phyloP scores from a whole-genome alignment of 345 rosid species.

The Citrus reticulata region DNA sequence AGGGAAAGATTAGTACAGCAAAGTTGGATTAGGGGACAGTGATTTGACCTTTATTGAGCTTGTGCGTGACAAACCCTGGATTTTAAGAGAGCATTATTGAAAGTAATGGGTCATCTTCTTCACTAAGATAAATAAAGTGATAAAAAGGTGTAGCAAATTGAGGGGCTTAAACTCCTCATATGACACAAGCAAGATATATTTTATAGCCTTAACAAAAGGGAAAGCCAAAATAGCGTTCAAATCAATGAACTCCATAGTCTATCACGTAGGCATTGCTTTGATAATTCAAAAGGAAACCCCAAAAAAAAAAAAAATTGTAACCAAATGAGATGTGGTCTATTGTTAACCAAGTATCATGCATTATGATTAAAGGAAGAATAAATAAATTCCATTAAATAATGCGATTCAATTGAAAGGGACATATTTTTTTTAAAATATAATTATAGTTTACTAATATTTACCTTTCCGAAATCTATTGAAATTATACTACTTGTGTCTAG shows the following conservation, averaged over 20 bases:
- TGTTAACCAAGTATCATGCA: not conserved
- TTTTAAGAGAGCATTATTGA: not conserved
- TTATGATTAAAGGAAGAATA: not conserved
- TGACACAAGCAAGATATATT: not conserved
- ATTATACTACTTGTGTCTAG: too few species aligned
- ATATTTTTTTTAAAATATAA: not conserved
- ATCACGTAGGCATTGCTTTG: not conserved
- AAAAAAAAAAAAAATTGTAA: not conserved
- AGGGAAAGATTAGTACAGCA: conserved; percentile 10
- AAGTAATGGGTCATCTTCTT: conserved; percentile 13
- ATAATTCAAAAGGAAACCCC: not conserved
- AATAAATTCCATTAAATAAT: not conserved
- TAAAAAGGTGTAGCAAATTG: not conserved
- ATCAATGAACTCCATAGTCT: not conserved
- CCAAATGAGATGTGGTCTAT: not conserved
- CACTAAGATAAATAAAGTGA: not conserved
- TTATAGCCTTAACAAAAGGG: not conserved
- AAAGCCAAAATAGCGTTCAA: conserved; percentile 17
- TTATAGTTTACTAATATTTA: too few species aligned
- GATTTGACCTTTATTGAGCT: conserved; percentile 25
- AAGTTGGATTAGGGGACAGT: not conserved
- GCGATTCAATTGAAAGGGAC: not conserved
- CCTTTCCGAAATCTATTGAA: too few species aligned
- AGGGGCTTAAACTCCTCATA: not conserved
- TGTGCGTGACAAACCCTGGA: conserved; percentile 8